phyloP scores from a whole-genome alignment of 129 eudicot genomes.

The Pseudognaphalium luteoalbum region DNA sequence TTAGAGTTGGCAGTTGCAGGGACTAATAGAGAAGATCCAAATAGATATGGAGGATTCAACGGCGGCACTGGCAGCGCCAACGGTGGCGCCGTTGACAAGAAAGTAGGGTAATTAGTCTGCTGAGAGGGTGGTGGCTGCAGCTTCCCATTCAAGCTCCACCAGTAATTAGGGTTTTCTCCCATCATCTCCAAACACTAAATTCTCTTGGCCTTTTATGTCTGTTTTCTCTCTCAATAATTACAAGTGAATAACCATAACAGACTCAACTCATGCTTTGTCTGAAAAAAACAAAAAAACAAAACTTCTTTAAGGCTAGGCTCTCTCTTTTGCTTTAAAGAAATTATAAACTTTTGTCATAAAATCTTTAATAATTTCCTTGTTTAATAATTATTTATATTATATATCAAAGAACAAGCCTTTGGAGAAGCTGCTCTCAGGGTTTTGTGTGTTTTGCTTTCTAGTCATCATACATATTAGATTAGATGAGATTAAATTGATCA shows the following conservation, averaged over 20 bases:
- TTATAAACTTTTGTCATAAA: slow-evolving; percentile 34
- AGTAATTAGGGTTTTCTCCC: slow-evolving; percentile 81
- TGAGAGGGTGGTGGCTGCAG: slow-evolving; percentile 51
- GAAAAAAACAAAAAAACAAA: slow-evolving; percentile 38
- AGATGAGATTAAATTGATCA: slow-evolving; percentile 34
- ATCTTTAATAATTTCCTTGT: slow-evolving; percentile 51
- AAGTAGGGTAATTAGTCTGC: slow-evolving; percentile 33
- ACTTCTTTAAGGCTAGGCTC: slow-evolving; percentile 29
- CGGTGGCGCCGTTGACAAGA: slow-evolving; percentile 22
- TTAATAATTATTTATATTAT: slow-evolving; percentile 22
- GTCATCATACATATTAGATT: slow-evolving; percentile 48
- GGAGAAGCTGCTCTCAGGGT: slow-evolving; percentile 46
- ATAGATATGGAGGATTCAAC: slow-evolving; percentile 34
- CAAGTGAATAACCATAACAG: slow-evolving; percentile 26
- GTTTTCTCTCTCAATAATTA: slow-evolving; percentile 1
- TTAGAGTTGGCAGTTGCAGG: slow-evolving; percentile 29
- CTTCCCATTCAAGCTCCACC: slow-evolving; percentile 77
- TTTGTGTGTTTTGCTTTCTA: slow-evolving; percentile 53
- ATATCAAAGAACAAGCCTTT: slow-evolving; percentile 39
- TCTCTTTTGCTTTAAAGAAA: slow-evolving; percentile 33
- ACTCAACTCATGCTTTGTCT: slow-evolving; percentile 29
- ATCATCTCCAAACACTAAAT: slow-evolving; percentile 45
- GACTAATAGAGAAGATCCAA: slow-evolving; percentile 41
- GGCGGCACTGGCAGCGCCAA: slow-evolving; percentile 16
- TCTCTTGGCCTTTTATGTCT: slow-evolving; percentile 31